Percentiles rank a stretch among this genome's conserved stretches.
Evolutionary conservation across 345 rosid species (phyloP).

Genomic region (Theobroma cacao): DNA sequence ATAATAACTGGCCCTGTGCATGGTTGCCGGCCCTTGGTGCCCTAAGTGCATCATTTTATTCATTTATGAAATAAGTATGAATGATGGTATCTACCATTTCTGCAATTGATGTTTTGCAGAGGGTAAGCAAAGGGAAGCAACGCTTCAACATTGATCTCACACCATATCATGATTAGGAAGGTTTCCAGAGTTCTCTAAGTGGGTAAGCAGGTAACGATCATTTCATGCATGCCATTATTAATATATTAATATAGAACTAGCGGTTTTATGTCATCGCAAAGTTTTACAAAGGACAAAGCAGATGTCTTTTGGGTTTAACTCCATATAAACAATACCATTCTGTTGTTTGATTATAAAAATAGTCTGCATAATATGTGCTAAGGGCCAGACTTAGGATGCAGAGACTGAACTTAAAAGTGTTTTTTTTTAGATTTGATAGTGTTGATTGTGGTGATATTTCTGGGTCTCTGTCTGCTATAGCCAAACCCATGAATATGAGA

Average conservation of each 20-base stretch:
- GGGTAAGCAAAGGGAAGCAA: slow-evolving; percentile 84
- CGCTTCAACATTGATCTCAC: slow-evolving; percentile 77
- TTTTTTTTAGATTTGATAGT: no score
- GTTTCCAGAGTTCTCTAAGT: neutral
- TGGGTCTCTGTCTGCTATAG: neutral
- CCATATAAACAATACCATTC: neutral
- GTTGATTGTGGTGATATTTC: no score
- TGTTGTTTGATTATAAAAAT: no score
- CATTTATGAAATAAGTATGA: neutral
- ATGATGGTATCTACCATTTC: neutral
- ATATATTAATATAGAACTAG: neutral
- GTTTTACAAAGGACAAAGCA: neutral
- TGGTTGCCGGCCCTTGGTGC: neutral
- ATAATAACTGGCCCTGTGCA: neutral
- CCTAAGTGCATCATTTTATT: neutral
- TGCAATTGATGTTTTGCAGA: slow-evolving; percentile 34
- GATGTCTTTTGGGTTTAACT: neutral
- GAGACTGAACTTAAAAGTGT: no score
- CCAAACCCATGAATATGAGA: no score
- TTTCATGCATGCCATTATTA: neutral
- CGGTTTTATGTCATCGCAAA: neutral
- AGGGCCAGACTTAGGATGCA: no score
- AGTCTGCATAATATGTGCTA: no score
- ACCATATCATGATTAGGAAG: slow-evolving; percentile 50
- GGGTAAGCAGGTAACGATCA: slow-evolving; percentile 4